Base-by-base conservation (phyloP, 2,329 filamentous ascomycete species). In the Metarhizium sp. region DNA sequence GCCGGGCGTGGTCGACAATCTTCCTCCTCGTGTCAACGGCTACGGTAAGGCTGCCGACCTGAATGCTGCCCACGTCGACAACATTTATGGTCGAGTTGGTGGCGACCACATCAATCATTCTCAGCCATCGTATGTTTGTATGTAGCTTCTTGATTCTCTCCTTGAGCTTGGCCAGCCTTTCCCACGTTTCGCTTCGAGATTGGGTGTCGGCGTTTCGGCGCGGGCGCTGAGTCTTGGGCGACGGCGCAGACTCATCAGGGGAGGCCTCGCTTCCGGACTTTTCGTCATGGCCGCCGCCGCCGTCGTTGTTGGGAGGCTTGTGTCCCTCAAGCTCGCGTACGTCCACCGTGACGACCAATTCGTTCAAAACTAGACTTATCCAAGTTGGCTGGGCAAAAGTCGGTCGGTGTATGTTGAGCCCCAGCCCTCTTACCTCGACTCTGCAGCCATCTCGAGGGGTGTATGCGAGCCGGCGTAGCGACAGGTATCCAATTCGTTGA, bases 341-440 rank as follows among this genome's bases (percentile, higher is more conserved):
- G 67, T 99, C 90, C 47, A 97, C 70, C 0, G 90, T 95, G 52
- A 99, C 79, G 51, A 85, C 88, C 51, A 96, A 76, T 67, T 96
- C 94, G 64, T 84, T 89, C 57, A 99, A 73, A 8, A 94, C 88
- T 52, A 99, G 78, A 69, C 92, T 97, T 63, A 96, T 76, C 91
- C 92, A 97, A 59, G 95, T 97, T 48, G 94, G 94, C 69, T 97
- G 91, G 50, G 92, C 90, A 72, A 99, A 97, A 6, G 94, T 97
- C 13, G 94, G 94, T 4, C 92, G 85, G 72, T 99, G 94, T 59
- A 97, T 73, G 56, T 89, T 87, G 63, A 99, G 78, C 48, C 94
- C 91, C 53, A 99, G 78, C 52, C 92, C 90, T 52, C 94, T 85
- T 55, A 99, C 85, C 70, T 96, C 90, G 70, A 99, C 84, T 64